Evolutionary conservation across 306 rosid species (phyloP), one percentile per base, ranked within the genome.

Genomic region (Citrullus amarus): DNA sequence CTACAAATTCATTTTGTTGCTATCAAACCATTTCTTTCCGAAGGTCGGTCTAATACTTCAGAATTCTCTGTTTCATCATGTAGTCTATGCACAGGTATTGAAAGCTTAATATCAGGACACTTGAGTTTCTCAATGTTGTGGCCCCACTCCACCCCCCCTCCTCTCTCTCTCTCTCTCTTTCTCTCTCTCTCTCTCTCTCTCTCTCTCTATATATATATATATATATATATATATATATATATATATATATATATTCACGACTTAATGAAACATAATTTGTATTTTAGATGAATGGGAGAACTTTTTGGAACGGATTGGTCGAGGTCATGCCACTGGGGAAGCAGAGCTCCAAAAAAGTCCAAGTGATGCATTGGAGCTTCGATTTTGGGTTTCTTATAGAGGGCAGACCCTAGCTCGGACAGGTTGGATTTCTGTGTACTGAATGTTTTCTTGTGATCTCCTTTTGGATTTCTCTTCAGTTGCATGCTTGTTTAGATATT

Each of bases 381-480:
- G 98, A 15, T 91, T 95, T 82, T 95, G 98, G 98, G 97, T 80
- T 57, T 95, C 98, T 63, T 95, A 95, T 79, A 91, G 97, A 6
- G 97, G 98, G 75, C 98, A 95, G 88, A 95, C 98, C 82, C 91
- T 95, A 44, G 98, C 98, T n/a, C 88, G 97, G 85, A 95, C 98
- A 34, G 97, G 98, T 95, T 74, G 74, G 84, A 68, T 80, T 78
- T 80, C 48, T 41, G 66, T 77, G 14, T 30, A 20, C 54, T 39
- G 6, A 20, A 20, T 48, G 73, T 46, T 30, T 55, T 78, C 30
- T 77, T 28, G 14, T 74, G 22, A 17, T 39, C 32, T 53, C 15
- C 39, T 13, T 80, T 63, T 61, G 54, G 41, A 18, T 53, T 78
- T 32, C 22, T 70, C 81, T 75, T 30, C 65, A 2, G 39, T 71